Evolutionary conservation across 75 land plant species (phyloP), one percentile per base, ranked within the genome.

Genomic region (Isoetes taiwanensis): DNA sequence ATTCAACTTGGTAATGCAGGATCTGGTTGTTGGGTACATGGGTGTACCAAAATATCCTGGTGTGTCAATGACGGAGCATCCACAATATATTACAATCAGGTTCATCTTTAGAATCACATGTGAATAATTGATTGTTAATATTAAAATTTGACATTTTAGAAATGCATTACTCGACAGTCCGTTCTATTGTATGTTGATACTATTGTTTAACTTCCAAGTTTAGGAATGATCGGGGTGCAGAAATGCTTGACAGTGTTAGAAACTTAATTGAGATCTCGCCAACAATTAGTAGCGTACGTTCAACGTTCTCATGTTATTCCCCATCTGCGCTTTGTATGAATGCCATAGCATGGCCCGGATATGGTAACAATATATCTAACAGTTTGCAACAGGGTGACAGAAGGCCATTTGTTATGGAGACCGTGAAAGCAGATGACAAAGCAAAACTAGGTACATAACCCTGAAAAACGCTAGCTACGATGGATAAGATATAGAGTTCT

Each of bases 11-110:
- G 27, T 35, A 16, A 59, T 58, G 33, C 80, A 94, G 99, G 99
- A 94, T 61, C 65, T 94, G 59, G 99, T 94, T 39, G 99, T 94
- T 26, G 99, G 99, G 23, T 94, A 94, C 66, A 94, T 94, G 99
- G 99, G 96, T 24, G 99, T 94, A 35, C 99, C 99, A 39, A 94
- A 94, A 42, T 85, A 82, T 64, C 23, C 76, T 56, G 96, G 99
- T 59, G 30, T 94, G 52, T 72, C 75, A 57, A 94, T 94, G 99
- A 74, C 76, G 54, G 60, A 77, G 48, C 99, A 94, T 72, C 99
- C 96, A 43, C 99, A 94, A 68, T 94, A 94, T 69, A 70, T 94
- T 43, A 89, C 96, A 14, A 79, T 94, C 28, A 80, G 99, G 99
- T 85, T 54, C 57, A 67, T 33, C 14, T 50, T 34, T n/a, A n/a